A percentile compares a stretch with the other conserved stretches of the same genome.
Evolutionary conservation across 2,329 filamentous ascomycete species (phyloP).

Genomic region (Thermoascus crustaceus): DNA sequence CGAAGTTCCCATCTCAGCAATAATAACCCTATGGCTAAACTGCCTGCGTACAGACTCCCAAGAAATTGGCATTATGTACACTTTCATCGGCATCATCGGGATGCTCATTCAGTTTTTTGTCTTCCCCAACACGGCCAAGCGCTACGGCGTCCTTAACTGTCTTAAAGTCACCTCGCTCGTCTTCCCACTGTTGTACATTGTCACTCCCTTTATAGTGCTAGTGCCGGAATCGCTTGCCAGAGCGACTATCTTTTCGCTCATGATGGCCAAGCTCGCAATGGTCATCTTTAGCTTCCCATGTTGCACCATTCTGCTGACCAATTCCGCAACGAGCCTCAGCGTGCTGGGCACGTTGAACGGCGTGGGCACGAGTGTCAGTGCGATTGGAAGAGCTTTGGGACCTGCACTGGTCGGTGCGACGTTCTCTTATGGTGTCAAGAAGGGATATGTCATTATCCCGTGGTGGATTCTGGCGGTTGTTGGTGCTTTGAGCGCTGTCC

Average conservation of each 20-base stretch:
- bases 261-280: slow-evolving; percentile 65
- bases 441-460: slow-evolving; percentile 67
- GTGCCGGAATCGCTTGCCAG: slow-evolving; percentile 48
- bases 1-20: not conserved
- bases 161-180: slow-evolving; percentile 58
- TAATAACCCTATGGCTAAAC: slow-evolving; percentile 1
- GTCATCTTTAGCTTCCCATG: slow-evolving; percentile 85
- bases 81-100: slow-evolving; percentile 68
- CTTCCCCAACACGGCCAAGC: slow-evolving; percentile 67
- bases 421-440: slow-evolving; percentile 68
- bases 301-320: slow-evolving; percentile 82
- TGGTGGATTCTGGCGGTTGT: slow-evolving; percentile 71
- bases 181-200: slow-evolving; percentile 67
- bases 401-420: slow-evolving; percentile 64
- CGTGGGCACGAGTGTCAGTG: slow-evolving; percentile 74
- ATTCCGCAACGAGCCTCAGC: slow-evolving; percentile 65
- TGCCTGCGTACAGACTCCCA: slow-evolving; percentile 50
- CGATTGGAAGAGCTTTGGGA: slow-evolving; percentile 69
- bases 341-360: slow-evolving; percentile 87
- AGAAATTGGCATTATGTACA: slow-evolving; percentile 78
- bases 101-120: slow-evolving; percentile 78
- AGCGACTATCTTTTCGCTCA: slow-evolving; percentile 53
- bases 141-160: slow-evolving; percentile 66
- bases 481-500: slow-evolving; percentile 57
- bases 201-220: slow-evolving; percentile 74